These are phyloP conservation scores for Leptomonas pyrrhocoris DNA, from an alignment of 208 protist species.

Conservation along the genomic window DNA sequence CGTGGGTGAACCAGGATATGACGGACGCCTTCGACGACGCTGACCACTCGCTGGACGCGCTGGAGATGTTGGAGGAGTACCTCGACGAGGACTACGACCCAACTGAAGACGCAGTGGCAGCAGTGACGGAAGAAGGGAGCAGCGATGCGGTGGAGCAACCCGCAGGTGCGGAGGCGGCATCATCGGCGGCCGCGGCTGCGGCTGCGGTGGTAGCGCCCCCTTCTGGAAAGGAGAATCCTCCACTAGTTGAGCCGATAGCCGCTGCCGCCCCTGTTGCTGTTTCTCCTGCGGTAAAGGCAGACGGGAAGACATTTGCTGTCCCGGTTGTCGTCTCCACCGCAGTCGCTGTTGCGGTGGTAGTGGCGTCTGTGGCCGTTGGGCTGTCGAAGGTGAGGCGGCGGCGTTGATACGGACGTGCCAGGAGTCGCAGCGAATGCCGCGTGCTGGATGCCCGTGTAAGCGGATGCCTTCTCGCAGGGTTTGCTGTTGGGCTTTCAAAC, in stretches of 20 bases:
- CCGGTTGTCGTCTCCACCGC: neutral
- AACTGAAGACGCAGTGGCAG: neutral
- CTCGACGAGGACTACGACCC: slow-evolving; percentile 28
- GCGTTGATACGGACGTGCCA: neutral
- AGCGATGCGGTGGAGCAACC: neutral
- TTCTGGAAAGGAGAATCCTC: no score
- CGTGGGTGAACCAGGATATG: slow-evolving; percentile 37
- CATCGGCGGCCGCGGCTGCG: neutral
- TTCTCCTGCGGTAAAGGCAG: neutral
- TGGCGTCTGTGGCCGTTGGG: neutral
- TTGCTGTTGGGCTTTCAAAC: neutral
- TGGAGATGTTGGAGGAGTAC: slow-evolving; percentile 42
- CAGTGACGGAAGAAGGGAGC: neutral
- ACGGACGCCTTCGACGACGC: slow-evolving; percentile 42
- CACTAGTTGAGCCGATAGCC: neutral
- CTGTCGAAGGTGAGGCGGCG: neutral
- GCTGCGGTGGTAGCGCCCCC: neutral
- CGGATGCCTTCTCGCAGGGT: neutral
- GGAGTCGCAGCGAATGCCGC: neutral
- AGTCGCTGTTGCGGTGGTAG: neutral
- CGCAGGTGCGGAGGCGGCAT: neutral
- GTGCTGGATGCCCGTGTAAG: neutral
- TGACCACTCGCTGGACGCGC: slow-evolving; percentile 38
- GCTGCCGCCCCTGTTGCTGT: neutral
- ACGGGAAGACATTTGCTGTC: neutral